Conservation (phyloP, 208 protist species). For the Trypanosoma melophagium region DNA sequence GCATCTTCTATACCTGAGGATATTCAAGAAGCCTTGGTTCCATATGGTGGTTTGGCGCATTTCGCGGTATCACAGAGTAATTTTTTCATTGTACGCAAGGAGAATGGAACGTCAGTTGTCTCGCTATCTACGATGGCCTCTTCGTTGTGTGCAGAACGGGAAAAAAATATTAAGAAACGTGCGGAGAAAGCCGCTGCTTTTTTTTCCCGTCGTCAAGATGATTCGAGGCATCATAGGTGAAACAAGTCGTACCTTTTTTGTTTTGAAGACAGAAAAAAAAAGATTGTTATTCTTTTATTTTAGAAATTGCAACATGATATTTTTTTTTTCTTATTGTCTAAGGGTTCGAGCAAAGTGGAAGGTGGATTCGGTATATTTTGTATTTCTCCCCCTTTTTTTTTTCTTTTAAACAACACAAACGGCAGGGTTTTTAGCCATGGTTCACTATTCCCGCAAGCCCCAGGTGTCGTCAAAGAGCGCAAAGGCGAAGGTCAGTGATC, state of each 20-base stretch:
- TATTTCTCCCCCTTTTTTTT: background rate
- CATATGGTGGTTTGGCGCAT: slow-evolving; percentile 52
- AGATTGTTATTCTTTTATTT: too few relatives aligned
- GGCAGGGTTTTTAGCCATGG: slow-evolving; percentile 40
- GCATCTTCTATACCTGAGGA: slow-evolving; percentile 53
- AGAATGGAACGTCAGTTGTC: slow-evolving; percentile 59
- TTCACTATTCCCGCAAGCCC: slow-evolving; percentile 90
- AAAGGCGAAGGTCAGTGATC: slow-evolving; percentile 84
- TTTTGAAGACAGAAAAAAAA: too few relatives aligned
- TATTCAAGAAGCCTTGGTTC: slow-evolving; percentile 60
- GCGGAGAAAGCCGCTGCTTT: slow-evolving; percentile 35
- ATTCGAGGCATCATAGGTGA: slow-evolving; percentile 26
- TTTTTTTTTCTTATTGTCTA: too few relatives aligned
- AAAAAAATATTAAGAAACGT: slow-evolving; percentile 40
- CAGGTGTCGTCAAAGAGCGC: slow-evolving; percentile 84
- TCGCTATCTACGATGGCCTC: slow-evolving; percentile 60
- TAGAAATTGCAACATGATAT: too few relatives aligned
- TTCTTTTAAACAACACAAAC: slow-evolving; percentile 5
- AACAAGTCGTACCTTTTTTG: too few relatives aligned
- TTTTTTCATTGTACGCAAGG: slow-evolving; percentile 70
- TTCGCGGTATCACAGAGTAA: slow-evolving; percentile 62
- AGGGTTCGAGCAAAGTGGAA: too few relatives aligned
- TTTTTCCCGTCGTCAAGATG: slow-evolving; percentile 17
- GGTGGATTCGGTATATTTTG: too few relatives aligned
- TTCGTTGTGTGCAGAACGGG: slow-evolving; percentile 37